phyloP scores from a whole-genome alignment of 2,329 filamentous ascomycete species.

The Microdochium nivale region DNA sequence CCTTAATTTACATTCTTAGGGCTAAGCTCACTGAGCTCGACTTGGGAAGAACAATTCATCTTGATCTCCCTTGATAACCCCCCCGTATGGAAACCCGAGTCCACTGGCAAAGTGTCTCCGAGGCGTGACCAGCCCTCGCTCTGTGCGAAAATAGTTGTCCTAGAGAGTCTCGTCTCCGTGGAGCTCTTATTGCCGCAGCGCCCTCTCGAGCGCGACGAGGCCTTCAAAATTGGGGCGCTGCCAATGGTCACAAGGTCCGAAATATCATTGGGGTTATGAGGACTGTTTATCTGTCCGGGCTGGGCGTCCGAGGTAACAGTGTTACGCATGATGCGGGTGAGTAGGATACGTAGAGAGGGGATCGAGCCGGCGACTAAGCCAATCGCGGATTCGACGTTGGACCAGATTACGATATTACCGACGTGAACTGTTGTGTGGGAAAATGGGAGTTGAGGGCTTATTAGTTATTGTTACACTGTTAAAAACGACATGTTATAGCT shows the following conservation, averaged over 20 bases:
- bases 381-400: conserved; percentile 10
- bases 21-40: neutral
- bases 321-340: neutral
- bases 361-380: conserved; percentile 6
- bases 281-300: neutral
- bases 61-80: neutral
- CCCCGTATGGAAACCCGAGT: neutral
- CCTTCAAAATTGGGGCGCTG: neutral
- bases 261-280: neutral
- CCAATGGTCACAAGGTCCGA: neutral
- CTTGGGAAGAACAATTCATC: neutral
- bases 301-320: neutral
- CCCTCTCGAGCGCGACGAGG: neutral
- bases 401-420: conserved; percentile 12
- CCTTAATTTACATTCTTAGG: too few relatives aligned
- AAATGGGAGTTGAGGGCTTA: neutral
- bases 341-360: conserved; percentile 3
- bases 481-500: too few relatives aligned
- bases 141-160: neutral
- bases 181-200: neutral
- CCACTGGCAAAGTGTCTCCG: neutral
- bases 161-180: neutral
- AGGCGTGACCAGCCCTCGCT: neutral
- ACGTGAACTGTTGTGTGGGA: conserved; percentile 9
- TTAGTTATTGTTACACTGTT: neutral